A percentile compares a stretch with the other conserved stretches of the same genome.
Evolutionary conservation across 2,329 filamentous ascomycete genomes (phyloP).

Genomic region (Sordariomycetes sp.): DNA sequence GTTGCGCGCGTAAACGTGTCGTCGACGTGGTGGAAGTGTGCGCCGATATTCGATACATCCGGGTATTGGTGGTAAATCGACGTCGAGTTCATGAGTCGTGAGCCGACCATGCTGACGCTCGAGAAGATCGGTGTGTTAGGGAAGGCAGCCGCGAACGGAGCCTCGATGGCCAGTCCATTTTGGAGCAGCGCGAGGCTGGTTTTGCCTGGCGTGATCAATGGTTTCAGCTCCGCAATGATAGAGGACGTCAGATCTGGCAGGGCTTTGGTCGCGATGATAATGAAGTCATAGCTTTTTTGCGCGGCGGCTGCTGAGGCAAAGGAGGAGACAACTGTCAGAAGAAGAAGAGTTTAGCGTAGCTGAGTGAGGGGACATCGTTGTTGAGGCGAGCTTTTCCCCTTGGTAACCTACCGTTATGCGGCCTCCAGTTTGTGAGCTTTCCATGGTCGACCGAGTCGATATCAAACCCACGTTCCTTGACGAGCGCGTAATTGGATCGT

Average conservation of each 20-base stretch:
- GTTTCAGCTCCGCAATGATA: background rate
- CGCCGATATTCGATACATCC: conserved; percentile 4
- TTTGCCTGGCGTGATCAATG: conserved; percentile 1
- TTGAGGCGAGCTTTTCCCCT: too few species aligned
- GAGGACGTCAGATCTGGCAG: conserved; percentile 1
- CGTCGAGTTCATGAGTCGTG: conserved; percentile 1
- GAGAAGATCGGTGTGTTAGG: conserved; percentile 1
- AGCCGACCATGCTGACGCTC: conserved; percentile 2
- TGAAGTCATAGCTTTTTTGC: conserved; percentile 1
- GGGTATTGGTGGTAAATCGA: background rate
- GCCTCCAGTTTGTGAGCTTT: conserved; percentile 2
- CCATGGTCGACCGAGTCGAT: conserved; percentile 41
- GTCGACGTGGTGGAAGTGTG: conserved; percentile 5
- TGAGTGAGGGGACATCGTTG: conserved; percentile 1
- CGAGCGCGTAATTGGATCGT: conserved; percentile 45
- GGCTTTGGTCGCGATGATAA: conserved; percentile 2
- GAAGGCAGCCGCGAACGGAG: background rate
- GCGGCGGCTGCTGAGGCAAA: background rate
- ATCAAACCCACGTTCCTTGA: conserved; percentile 35
- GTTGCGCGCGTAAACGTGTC: conserved; percentile 3
- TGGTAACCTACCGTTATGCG: conserved; percentile 3
- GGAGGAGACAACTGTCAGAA: conserved; percentile 2
- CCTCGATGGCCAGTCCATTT: conserved; percentile 1
- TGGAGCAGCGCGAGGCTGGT: conserved; percentile 1
- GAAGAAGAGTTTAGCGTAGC: conserved; percentile 1